phyloP scores from a whole-genome alignment of 768 basidiomycete genomes.

The Candolleomyces aberdarensis region DNA sequence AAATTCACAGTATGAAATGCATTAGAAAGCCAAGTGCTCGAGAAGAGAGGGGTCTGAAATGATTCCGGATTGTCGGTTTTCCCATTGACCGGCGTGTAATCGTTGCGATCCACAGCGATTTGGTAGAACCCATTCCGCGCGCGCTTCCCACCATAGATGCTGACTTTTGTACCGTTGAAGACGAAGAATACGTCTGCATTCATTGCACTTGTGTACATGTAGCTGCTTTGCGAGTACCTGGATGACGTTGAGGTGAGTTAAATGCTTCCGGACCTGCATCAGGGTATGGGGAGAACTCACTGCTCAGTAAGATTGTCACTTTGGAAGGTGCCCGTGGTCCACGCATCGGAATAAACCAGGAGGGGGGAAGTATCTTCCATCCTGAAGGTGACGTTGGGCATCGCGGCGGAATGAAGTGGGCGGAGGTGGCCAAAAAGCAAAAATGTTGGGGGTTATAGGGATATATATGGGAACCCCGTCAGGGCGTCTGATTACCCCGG shows the following conservation, averaged over 20 bases:
- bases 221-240: slow-evolving; percentile 37
- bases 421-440: no score
- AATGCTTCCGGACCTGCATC: neutral
- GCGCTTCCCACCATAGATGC: slow-evolving; percentile 49
- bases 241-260: neutral
- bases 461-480: no score
- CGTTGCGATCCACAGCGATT: slow-evolving; percentile 37
- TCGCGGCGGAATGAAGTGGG: neutral
- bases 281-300: neutral
- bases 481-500: no score
- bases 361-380: slow-evolving; percentile 8
- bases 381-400: slow-evolving; percentile 4
- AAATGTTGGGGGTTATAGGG: no score
- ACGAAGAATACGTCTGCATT: slow-evolving; percentile 34
- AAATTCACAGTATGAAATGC: slow-evolving; percentile 37
- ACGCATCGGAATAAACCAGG: neutral
- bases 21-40: slow-evolving; percentile 26
- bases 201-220: slow-evolving; percentile 30
- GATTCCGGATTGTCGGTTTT: slow-evolving; percentile 16
- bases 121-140: slow-evolving; percentile 43
- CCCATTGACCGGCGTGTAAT: slow-evolving; percentile 27
- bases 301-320: neutral
- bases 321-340: neutral
- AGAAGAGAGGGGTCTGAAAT: slow-evolving; percentile 44
- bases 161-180: slow-evolving; percentile 49